These are phyloP conservation scores for Typha latifolia DNA, from an alignment of 176 grass and related monocot genomes.

Conservation along the genomic window DNA sequence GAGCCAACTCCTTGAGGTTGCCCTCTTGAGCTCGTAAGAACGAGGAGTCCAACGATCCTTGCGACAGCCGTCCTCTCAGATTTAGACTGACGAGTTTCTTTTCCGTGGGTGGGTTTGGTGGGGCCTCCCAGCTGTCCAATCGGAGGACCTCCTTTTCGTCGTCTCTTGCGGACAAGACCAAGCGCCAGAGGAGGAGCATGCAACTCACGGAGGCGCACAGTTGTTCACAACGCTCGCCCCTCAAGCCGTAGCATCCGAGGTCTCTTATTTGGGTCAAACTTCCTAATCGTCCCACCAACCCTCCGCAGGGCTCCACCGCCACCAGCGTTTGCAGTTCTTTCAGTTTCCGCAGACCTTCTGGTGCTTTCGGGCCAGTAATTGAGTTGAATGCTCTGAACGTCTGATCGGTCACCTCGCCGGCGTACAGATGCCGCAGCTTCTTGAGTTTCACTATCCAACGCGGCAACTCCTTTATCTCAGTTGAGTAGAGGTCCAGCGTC, in stretches of 20 bases:
- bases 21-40: slow-evolving; percentile 7
- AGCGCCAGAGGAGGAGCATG: slow-evolving; percentile 20
- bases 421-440: slow-evolving; percentile 25
- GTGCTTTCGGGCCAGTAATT: slow-evolving; percentile 10
- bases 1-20: neutral
- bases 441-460: slow-evolving; percentile 14
- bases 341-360: slow-evolving; percentile 29
- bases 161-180: slow-evolving; percentile 21
- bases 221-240: slow-evolving; percentile 20
- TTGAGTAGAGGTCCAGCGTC: slow-evolving; percentile 23
- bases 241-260: slow-evolving; percentile 22
- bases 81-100: slow-evolving; percentile 21
- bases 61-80: slow-evolving; percentile 20
- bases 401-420: neutral
- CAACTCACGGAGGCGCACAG: slow-evolving; percentile 35
- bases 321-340: slow-evolving; percentile 30
- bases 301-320: slow-evolving; percentile 17
- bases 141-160: slow-evolving; percentile 25
- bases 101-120: neutral
- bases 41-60: slow-evolving; percentile 18
- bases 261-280: slow-evolving; percentile 33
- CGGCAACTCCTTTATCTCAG: slow-evolving; percentile 13
- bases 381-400: slow-evolving; percentile 4
- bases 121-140: slow-evolving; percentile 26
- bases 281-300: slow-evolving; percentile 20